Evolutionary conservation across 2,329 filamentous ascomycete species (phyloP), one percentile per base, ranked within the genome.

Genomic region (Chaetomiaceae sp.): DNA sequence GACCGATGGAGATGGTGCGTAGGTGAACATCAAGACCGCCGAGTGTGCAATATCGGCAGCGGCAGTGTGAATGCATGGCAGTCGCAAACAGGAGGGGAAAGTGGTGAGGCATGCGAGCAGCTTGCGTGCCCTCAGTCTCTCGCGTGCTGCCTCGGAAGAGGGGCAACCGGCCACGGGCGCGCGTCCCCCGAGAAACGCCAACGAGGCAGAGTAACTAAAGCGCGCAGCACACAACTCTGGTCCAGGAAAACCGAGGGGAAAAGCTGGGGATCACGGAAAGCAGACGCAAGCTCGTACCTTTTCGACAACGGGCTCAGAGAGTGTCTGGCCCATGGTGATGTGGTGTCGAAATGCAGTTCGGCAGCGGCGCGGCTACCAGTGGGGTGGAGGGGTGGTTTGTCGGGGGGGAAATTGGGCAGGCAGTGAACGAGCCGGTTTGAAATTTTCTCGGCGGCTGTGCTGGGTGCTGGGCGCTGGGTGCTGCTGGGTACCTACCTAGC

Each of bases 241-340:
- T 32, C 12, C 29, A n/a, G 14, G 12, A 15, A 15, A 6, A 14
- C n/a, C n/a, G n/a, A n/a, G n/a, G 14, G 3, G 12, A n/a, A 32
- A 6, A 32, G 6, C 4, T 30, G n/a, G 29, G 29, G 12, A n/a
- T 6, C 32, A 8, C 6, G 15, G 10, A 24, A 9, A 14, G n/a
- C 6, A 18, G 11, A 53, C 30, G 22, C 18, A 50, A 39, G 49
- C 51, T 69, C 79, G 67, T 79, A 98, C 93, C 90, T 98, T 98
- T 68, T 97, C 93, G 69, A 95, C 86, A 64, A 98, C 90, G 63
- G 93, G 93, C 78, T 98, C 93, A 64, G 91, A 97, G 66, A 98
- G 84, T 70, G 93, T 98, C 78, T 98, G 93, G 80, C 93, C 93
- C 93, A 98, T 98, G 72, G 66, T 68, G 65, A 65, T 58, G 59